Conservation (phyloP, 2,329 filamentous ascomycete genomes). For the Aureobasidium vineae region DNA sequence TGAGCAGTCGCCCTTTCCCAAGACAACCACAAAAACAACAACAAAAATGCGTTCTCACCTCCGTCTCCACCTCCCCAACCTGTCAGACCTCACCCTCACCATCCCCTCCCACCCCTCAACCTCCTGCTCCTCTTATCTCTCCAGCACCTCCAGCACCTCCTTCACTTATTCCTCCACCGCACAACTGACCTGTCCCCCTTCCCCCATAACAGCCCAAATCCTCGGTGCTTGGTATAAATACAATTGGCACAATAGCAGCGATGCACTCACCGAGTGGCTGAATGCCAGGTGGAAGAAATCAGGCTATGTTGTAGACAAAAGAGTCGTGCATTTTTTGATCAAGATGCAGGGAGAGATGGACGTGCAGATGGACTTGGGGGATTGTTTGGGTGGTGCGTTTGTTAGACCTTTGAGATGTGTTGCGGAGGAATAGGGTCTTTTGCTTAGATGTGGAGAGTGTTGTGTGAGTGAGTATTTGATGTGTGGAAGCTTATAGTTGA, state of each 20-base stretch:
- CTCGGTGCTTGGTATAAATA: constrained; percentile 31
- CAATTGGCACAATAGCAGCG: constrained; percentile 31
- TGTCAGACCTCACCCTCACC: not conserved
- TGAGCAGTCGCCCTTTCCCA: not conserved
- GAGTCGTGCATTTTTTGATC: constrained; percentile 33
- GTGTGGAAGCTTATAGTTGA: too few relatives aligned
- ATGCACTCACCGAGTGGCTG: constrained; percentile 35
- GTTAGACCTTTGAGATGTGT: not conserved
- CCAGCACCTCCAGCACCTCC: not conserved
- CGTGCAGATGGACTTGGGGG: constrained; percentile 30
- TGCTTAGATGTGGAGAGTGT: too few relatives aligned
- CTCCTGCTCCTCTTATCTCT: not conserved
- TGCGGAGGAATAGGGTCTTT: not conserved
- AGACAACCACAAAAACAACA: not conserved
- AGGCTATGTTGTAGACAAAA: constrained; percentile 30
- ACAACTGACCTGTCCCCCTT: constrained; percentile 9
- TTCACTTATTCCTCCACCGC: not conserved
- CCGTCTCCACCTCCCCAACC: not conserved
- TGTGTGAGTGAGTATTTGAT: too few relatives aligned
- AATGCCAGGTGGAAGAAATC: constrained; percentile 35
- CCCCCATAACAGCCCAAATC: constrained; percentile 30
- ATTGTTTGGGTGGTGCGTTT: constrained; percentile 10
- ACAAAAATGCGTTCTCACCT: constrained; percentile 9
- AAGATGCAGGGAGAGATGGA: constrained; percentile 27
- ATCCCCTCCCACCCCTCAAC: not conserved